Evolutionary conservation across 805 yeast species (phyloP).

Genomic region (Kazachstania viticola): DNA sequence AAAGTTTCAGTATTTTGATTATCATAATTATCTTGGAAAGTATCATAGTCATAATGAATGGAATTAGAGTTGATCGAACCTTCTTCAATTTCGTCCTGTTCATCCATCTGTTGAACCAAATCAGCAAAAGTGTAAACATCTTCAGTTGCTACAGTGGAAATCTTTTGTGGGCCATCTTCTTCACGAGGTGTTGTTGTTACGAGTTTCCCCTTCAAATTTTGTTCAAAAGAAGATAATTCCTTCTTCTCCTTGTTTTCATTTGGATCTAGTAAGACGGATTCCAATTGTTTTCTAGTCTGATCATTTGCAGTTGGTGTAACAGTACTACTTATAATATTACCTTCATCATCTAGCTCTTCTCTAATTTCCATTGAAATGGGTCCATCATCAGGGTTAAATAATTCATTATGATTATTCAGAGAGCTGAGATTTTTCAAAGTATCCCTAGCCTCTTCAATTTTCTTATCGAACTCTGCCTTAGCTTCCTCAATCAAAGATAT

Average conservation of each 20-base stretch:
- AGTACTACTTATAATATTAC: slow-evolving; percentile 41
- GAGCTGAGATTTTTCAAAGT: slow-evolving; percentile 21
- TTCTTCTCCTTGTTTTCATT: slow-evolving; percentile 6
- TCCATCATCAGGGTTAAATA: slow-evolving; percentile 1
- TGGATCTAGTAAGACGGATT: slow-evolving; percentile 5
- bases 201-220: slow-evolving; percentile 9
- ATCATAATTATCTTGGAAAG: slow-evolving; percentile 6
- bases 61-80: slow-evolving; percentile 13
- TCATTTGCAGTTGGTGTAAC: slow-evolving; percentile 30
- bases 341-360: slow-evolving; percentile 81
- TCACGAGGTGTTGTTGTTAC: not conserved
- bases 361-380: slow-evolving; percentile 61
- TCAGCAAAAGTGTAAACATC: slow-evolving; percentile 26
- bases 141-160: slow-evolving; percentile 11
- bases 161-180: not conserved
- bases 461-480: slow-evolving; percentile 29
- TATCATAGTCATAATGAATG: slow-evolving; percentile 15
- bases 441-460: slow-evolving; percentile 31
- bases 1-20: slow-evolving; percentile 5
- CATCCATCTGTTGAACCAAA: slow-evolving; percentile 22
- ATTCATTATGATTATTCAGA: not conserved
- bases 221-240: slow-evolving; percentile 4
- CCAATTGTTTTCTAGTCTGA: slow-evolving; percentile 6
- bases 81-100: slow-evolving; percentile 20
- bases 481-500: slow-evolving; percentile 27